phyloP scores from a whole-genome alignment of 176 grass and related monocot genomes.

The Urochloa ruziziensis region DNA sequence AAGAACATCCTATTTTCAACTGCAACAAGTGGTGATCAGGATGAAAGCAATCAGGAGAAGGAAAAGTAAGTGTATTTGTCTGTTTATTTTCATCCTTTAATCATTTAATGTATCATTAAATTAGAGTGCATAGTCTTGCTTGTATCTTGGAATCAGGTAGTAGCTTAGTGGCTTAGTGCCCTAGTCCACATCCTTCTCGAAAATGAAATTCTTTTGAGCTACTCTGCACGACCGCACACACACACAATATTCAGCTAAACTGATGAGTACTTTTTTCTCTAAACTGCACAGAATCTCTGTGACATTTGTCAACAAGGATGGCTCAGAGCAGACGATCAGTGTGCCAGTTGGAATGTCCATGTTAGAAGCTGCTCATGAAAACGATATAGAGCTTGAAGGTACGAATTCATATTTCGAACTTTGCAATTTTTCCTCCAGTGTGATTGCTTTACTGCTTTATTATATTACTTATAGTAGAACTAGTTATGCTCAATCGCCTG shows the following conservation, averaged over 20 bases:
- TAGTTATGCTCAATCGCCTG: neutral
- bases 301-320: conserved; percentile 86
- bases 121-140: neutral
- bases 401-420: neutral
- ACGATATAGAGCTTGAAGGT: conserved; percentile 99
- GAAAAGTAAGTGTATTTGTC: conserved; percentile 38
- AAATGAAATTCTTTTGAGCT: neutral
- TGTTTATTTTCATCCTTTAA: neutral
- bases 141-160: neutral
- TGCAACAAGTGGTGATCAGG: conserved; percentile 11
- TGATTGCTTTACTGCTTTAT: neutral
- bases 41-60: conserved; percentile 26
- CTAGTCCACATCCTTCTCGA: neutral
- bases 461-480: neutral
- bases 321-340: conserved; percentile 59
- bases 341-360: conserved; percentile 97
- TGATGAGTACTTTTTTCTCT: neutral
- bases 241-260: neutral
- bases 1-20: conserved; percentile 51
- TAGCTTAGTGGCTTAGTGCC: neutral
- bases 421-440: neutral
- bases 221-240: no score
- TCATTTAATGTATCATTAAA: neutral
- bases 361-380: conserved; percentile 95
- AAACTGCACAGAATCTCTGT: conserved; percentile 66